phyloP scores from a whole-genome alignment of 257 asterid genomes.

The Parsonsia alboflavescens region DNA sequence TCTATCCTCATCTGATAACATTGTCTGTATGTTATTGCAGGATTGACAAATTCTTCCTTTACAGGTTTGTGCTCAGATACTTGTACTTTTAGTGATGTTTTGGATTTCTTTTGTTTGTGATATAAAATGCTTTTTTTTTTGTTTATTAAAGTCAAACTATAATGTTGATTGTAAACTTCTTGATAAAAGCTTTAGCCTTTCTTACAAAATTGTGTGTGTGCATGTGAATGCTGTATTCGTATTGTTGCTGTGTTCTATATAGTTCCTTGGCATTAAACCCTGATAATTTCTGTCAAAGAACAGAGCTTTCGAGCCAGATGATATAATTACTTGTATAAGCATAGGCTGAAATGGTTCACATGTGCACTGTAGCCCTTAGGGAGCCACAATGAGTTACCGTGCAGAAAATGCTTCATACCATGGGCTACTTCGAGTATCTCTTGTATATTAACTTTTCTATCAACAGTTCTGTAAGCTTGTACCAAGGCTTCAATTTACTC shows the following conservation, averaged over 20 bases:
- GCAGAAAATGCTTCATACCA: background rate
- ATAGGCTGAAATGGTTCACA: background rate
- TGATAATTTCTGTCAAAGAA: background rate
- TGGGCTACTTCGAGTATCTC: background rate
- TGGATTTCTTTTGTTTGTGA: background rate
- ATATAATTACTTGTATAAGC: background rate
- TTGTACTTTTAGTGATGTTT: conserved; percentile 1
- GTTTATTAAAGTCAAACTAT: background rate
- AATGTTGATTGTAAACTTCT: background rate
- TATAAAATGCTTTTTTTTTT: background rate
- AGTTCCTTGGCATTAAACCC: background rate
- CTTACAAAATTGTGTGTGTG: background rate
- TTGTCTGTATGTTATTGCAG: conserved; percentile 44
- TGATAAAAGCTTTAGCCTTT: background rate
- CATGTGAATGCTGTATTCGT: background rate
- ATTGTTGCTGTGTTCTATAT: background rate
- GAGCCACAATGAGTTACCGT: background rate
- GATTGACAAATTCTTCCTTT: conserved; percentile 62
- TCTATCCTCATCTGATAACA: conserved; percentile 7
- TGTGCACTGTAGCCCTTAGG: background rate
- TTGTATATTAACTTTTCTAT: background rate
- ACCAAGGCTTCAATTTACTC: background rate
- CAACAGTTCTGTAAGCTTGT: background rate
- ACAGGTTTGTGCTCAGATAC: conserved; percentile 39
- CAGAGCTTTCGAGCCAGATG: background rate